Evolutionary conservation across 176 grass and related monocot species (phyloP), one percentile per base, ranked within the genome.

Genomic region (Carex pumila): DNA sequence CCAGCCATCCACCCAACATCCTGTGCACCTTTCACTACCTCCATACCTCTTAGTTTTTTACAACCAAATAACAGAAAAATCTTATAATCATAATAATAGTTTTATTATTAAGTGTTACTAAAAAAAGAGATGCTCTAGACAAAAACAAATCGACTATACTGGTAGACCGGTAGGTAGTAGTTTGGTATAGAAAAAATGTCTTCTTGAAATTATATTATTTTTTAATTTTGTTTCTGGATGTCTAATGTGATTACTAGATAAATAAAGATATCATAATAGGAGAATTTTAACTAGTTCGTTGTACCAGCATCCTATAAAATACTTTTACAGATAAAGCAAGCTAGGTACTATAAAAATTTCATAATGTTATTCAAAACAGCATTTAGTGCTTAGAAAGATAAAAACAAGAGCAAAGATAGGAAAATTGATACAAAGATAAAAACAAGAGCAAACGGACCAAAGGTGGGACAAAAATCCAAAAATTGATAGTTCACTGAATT

Each of bases 1-100:
- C 81, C 87, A 86, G 80, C 83, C 68, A 49, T 71, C 79, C 58
- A 73, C 65, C 52, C 65, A 60, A 61, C 50, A 85, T 82, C 58
- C 43, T 18, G 62, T 41, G 22, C 61, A 67, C 50, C 54, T 62
- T 62, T 11, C 81, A 89, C 74, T 37, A 85, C n/a, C 22, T 52
- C 81, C 71, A 86, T 59, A 71, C 12, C 71, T 74, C 79, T 63
- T 43, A 60, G 69, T 87, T 83, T 84, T 77, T 74, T 79, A 65
- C 36, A n/a, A 63, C n/a, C n/a, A 52, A 12, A 52, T n/a, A 57
- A 25, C 25, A 25, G 25, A 25, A 25, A 49, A 71, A 3, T 47
- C 3, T 25, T 1, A 8, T 74, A 25, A 25, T 25, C 0, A 25
- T 25, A 52, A 13, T 3, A 74, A 52, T 25, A 52, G 71, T 52